These are phyloP conservation scores for Agaricus subrufescens DNA, from an alignment of 768 basidiomycete species.

Conservation along the genomic window DNA sequence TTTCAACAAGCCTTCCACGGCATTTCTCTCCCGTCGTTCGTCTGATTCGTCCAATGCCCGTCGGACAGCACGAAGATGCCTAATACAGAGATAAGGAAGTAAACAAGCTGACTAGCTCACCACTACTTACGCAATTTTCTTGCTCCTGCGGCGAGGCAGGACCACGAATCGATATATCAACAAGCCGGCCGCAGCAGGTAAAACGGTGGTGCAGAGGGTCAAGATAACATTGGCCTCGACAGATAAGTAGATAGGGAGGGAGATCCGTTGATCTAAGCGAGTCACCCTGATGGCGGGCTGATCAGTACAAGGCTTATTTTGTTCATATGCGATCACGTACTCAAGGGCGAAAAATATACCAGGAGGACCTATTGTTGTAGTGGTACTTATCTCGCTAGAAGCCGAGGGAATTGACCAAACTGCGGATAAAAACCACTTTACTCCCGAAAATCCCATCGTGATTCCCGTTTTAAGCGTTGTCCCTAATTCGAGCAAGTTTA, in stretches of 20 bases:
- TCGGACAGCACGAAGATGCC: conserved; percentile 64
- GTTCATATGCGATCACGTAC: conserved; percentile 34
- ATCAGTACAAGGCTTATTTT: conserved; percentile 2
- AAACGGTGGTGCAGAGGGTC: conserved; percentile 44
- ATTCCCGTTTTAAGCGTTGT: conserved; percentile 45
- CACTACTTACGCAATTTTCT: conserved; percentile 45
- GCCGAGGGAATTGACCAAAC: conserved; percentile 8
- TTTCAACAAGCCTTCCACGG: conserved; percentile 57
- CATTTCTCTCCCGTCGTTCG: conserved; percentile 57
- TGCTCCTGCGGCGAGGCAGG: conserved; percentile 48
- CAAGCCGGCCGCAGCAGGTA: conserved; percentile 50
- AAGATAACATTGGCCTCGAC: conserved; percentile 40
- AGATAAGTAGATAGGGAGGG: conserved; percentile 55
- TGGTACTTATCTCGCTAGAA: conserved; percentile 10
- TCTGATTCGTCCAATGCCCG: conserved; percentile 60
- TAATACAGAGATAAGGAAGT: conserved; percentile 20
- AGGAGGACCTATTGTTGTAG: conserved; percentile 35
- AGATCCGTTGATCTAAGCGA: conserved; percentile 54
- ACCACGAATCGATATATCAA: conserved; percentile 55
- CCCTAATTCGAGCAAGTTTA: conserved; percentile 53
- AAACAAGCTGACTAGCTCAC: background rate
- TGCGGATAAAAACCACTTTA: conserved; percentile 15
- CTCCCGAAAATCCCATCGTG: conserved; percentile 43
- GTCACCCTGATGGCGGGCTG: conserved; percentile 33
- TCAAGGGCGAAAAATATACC: conserved; percentile 53